A percentile compares a stretch with the other conserved stretches of the same genome.
Evolutionary conservation across 163 green algal species (phyloP).

Genomic region (Scenedesmus sp.): DNA sequence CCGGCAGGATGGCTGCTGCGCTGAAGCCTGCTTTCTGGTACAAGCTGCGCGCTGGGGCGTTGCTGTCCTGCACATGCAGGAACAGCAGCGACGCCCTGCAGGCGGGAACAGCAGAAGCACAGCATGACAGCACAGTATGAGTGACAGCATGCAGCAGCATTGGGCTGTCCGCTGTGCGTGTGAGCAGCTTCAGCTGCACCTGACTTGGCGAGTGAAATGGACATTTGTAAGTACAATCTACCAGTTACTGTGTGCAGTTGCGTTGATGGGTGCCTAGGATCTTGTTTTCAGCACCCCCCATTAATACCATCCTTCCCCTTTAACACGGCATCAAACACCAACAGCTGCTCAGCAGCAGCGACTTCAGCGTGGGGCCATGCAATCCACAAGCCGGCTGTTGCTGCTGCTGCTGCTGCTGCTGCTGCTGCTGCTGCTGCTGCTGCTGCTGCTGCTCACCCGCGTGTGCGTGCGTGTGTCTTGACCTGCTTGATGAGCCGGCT

Average conservation of each 20-base stretch:
- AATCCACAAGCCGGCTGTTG: neutral
- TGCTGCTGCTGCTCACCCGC: constrained; percentile 39
- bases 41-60: constrained; percentile 17
- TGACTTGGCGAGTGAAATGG: neutral
- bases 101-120: neutral
- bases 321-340: neutral
- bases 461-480: constrained; percentile 25
- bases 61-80: constrained; percentile 50
- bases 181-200: neutral
- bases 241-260: too few relatives aligned
- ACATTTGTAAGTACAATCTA: too few relatives aligned
- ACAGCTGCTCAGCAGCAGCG: neutral
- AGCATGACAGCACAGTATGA: neutral
- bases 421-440: neutral
- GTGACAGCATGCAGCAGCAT: neutral
- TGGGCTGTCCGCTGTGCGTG: neutral
- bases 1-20: constrained; percentile 6
- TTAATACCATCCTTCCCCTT: neutral
- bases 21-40: constrained; percentile 38
- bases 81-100: constrained; percentile 39
- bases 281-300: too few relatives aligned
- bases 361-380: neutral
- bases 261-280: too few relatives aligned
- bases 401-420: neutral
- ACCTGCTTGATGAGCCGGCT: constrained; percentile 45